A percentile compares a stretch with the other conserved stretches of the same genome.
Evolutionary conservation across 768 basidiomycete genomes (phyloP).

Genomic region (Boletales sp.): DNA sequence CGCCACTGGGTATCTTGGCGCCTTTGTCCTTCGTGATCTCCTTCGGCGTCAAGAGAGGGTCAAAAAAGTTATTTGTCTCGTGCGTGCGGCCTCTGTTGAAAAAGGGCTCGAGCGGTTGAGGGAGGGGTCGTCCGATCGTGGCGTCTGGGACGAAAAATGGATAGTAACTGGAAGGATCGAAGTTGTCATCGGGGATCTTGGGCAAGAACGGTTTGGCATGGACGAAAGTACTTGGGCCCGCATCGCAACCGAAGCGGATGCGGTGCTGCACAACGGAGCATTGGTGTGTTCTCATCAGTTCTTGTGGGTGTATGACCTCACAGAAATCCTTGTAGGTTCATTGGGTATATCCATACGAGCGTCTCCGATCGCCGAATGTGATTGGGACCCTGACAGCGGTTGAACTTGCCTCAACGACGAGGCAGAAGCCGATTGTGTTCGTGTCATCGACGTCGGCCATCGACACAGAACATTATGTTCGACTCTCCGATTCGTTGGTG

Average conservation of each 20-base stretch:
- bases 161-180: slow-evolving; percentile 61
- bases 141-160: slow-evolving; percentile 90
- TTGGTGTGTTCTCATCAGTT: slow-evolving; percentile 54
- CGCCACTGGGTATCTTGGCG: slow-evolving; percentile 95
- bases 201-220: slow-evolving; percentile 72
- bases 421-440: slow-evolving; percentile 80
- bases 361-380: slow-evolving; percentile 90
- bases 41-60: slow-evolving; percentile 60
- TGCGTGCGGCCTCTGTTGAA: slow-evolving; percentile 64
- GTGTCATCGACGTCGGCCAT: slow-evolving; percentile 95
- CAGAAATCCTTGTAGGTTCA: slow-evolving; percentile 63
- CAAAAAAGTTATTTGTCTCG: slow-evolving; percentile 87
- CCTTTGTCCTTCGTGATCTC: slow-evolving; percentile 83
- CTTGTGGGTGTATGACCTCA: neutral
- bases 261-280: slow-evolving; percentile 94
- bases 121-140: slow-evolving; percentile 70
- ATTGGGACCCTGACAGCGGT: slow-evolving; percentile 82
- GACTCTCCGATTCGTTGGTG: slow-evolving; percentile 70
- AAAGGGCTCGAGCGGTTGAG: slow-evolving; percentile 68
- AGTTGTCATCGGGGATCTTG: slow-evolving; percentile 82
- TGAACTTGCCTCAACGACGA: slow-evolving; percentile 68
- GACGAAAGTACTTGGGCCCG: slow-evolving; percentile 58
- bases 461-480: slow-evolving; percentile 88
- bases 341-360: slow-evolving; percentile 98
- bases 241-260: slow-evolving; percentile 71